phyloP scores from a whole-genome alignment of 2,329 filamentous ascomycete genomes.

The Cladosporium colombiae region DNA sequence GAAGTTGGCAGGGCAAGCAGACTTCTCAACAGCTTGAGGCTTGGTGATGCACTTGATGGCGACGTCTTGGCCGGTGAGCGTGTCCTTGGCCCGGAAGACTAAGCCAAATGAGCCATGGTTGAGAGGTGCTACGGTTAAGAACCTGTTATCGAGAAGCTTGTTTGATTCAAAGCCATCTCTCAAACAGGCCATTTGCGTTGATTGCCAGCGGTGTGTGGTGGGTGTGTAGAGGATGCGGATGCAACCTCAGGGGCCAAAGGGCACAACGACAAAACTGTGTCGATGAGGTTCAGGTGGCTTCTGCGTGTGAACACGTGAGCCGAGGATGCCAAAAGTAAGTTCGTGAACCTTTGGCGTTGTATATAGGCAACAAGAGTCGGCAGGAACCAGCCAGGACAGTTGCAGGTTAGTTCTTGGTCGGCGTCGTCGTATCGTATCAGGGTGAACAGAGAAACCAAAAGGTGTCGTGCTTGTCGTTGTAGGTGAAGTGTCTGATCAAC shows the following conservation, averaged over 20 bases:
- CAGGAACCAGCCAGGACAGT: slow-evolving; percentile 16
- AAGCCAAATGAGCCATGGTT: slow-evolving; percentile 99
- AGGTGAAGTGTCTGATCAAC: slow-evolving; percentile 11
- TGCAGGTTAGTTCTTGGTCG: slow-evolving; percentile 6
- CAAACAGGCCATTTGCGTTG: slow-evolving; percentile 75
- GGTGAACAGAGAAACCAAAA: slow-evolving; percentile 6
- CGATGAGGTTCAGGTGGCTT: slow-evolving; percentile 8
- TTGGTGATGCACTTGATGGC: slow-evolving; percentile 98
- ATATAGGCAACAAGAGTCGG: slow-evolving; percentile 8
- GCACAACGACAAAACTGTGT: not conserved
- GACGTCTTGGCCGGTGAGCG: slow-evolving; percentile 73
- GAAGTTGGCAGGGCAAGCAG: slow-evolving; percentile 61
- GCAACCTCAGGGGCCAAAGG: slow-evolving; percentile 17
- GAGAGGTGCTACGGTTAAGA: slow-evolving; percentile 86
- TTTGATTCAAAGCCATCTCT: slow-evolving; percentile 77
- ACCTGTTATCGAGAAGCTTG: slow-evolving; percentile 76
- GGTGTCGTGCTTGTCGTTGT: slow-evolving; percentile 13
- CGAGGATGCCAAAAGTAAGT: slow-evolving; percentile 20
- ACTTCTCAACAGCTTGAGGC: slow-evolving; percentile 56
- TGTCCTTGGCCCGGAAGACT: slow-evolving; percentile 90
- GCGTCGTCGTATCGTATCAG: slow-evolving; percentile 20
- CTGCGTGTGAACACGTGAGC: slow-evolving; percentile 10
- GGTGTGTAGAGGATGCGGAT: slow-evolving; percentile 18
- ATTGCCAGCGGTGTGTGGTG: slow-evolving; percentile 16
- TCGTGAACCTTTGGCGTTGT: slow-evolving; percentile 22